Conservation (phyloP, 345 rosid genomes). For the Aurinia saxatilis region DNA sequence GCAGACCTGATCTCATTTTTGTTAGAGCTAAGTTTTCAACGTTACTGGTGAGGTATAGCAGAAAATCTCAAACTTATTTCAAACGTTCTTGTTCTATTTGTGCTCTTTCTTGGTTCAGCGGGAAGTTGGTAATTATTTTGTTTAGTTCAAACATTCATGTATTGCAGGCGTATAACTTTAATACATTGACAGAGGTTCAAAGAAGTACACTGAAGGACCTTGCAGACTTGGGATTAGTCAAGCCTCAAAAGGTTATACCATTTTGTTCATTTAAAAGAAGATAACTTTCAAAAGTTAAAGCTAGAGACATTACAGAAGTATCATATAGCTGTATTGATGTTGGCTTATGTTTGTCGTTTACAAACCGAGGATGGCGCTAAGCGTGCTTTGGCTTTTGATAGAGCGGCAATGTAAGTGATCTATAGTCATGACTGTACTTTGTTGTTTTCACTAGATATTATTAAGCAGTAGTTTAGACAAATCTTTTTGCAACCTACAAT, state of each 20-base stretch:
- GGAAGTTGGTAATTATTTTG: conserved; percentile 2
- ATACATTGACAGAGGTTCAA: conserved; percentile 78
- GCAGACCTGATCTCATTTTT: conserved; percentile 87
- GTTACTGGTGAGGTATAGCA: conserved; percentile 71
- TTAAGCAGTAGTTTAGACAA: conserved; percentile 9
- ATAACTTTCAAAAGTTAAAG: neutral
- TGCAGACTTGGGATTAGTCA: conserved; percentile 90
- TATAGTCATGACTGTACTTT: neutral
- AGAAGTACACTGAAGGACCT: conserved; percentile 67
- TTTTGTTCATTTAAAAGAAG: neutral
- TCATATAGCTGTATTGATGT: neutral
- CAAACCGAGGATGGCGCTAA: conserved; percentile 79
- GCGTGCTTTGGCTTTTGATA: conserved; percentile 72
- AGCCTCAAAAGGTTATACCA: conserved; percentile 82
- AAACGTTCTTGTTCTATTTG: neutral
- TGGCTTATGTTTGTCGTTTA: neutral
- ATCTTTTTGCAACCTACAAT: no score
- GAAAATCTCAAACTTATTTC: neutral
- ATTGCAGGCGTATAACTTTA: conserved; percentile 72
- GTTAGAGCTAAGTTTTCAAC: conserved; percentile 96
- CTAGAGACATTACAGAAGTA: neutral
- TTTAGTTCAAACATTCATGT: neutral
- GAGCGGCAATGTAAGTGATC: conserved; percentile 67
- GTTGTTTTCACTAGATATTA: neutral
- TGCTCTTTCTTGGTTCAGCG: neutral